Conservation (phyloP, 1,284 basidiomycete genomes). For the Hemileia vastatrix region DNA sequence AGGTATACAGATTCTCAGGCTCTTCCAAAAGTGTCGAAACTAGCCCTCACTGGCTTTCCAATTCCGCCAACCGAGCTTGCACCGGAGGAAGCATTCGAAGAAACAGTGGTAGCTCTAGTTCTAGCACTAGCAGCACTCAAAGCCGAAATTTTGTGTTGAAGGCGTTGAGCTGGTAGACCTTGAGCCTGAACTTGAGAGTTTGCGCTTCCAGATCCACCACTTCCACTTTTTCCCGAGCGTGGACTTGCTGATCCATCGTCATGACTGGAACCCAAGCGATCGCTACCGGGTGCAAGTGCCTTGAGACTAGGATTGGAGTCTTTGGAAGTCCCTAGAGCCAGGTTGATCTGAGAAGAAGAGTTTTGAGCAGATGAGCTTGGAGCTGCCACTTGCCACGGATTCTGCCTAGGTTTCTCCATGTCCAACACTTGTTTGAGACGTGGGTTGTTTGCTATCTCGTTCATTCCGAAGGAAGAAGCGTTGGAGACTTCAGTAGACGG, state of each 20-base stretch:
- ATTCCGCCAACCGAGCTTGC: not conserved
- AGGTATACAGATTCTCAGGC: too few relatives aligned
- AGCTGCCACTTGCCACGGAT: not conserved
- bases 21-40: too few relatives aligned
- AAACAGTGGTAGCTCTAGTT: not conserved
- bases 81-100: not conserved
- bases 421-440: not conserved
- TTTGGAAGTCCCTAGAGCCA: not conserved
- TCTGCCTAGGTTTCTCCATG: not conserved
- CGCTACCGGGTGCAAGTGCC: not conserved
- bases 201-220: not conserved
- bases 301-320: not conserved
- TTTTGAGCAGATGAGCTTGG: not conserved
- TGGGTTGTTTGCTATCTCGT: not conserved
- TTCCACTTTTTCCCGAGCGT: not conserved
- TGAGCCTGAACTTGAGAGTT: too few relatives aligned
- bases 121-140: not conserved
- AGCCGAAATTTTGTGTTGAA: not conserved
- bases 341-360: not conserved
- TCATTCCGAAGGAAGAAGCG: not conserved
- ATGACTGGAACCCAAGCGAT: not conserved
- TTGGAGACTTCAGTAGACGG: not conserved
- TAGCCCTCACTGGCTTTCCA: not conserved
- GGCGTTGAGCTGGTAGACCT: not conserved
- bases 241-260: not conserved